Conservation (phyloP, 2,329 filamentous ascomycete species). For the Alternaria postmessia region DNA sequence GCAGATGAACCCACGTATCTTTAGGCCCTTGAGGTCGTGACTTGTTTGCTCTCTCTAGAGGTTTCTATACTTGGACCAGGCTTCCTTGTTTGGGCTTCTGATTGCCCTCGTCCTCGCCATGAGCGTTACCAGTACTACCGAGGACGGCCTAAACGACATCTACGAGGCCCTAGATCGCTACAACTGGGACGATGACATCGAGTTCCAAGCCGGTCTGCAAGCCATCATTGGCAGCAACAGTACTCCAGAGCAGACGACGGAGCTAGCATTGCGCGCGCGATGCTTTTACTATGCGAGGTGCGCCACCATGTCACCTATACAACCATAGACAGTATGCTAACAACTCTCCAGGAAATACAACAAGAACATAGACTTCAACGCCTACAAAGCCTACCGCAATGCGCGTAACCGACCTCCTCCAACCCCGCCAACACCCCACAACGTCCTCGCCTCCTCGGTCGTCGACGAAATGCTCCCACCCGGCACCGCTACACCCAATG, state of each 20-base stretch:
- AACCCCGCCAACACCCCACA: conserved; percentile 27
- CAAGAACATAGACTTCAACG: conserved; percentile 68
- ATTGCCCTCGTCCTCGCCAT: conserved; percentile 21
- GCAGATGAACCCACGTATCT: neutral
- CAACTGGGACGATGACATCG: conserved; percentile 71
- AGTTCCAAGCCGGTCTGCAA: conserved; percentile 72
- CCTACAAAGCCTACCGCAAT: conserved; percentile 71
- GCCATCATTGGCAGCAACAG: conserved; percentile 69
- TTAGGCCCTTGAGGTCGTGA: conserved; percentile 12
- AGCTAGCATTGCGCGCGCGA: conserved; percentile 71
- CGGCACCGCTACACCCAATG: neutral
- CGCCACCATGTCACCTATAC: neutral
- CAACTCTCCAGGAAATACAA: conserved; percentile 49
- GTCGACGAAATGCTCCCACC: conserved; percentile 9
- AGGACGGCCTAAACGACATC: conserved; percentile 46
- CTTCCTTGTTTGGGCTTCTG: neutral
- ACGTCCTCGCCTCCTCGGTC: conserved; percentile 20
- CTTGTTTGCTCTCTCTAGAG: neutral
- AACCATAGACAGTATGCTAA: neutral
- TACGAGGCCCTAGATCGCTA: conserved; percentile 72
- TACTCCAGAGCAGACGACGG: conserved; percentile 61
- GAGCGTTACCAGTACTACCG: conserved; percentile 29
- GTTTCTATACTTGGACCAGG: neutral
- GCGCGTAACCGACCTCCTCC: conserved; percentile 34
- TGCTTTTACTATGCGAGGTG: conserved; percentile 71